Base-by-base conservation (phyloP, 805 yeast genomes). In the Candida taoyuanica region DNA sequence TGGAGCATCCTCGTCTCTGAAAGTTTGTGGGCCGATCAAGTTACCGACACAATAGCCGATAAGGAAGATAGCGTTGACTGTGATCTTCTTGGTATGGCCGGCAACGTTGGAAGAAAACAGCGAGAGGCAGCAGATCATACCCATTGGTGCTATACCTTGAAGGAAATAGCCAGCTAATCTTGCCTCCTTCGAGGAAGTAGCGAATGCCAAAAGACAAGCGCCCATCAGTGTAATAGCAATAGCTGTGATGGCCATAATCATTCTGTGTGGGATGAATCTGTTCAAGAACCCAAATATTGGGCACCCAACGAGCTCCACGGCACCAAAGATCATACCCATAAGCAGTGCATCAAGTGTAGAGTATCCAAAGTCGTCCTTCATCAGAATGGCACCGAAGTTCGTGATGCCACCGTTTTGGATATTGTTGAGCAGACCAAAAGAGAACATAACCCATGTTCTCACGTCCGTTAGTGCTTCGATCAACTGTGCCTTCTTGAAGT, bases 11-110 rank as follows among this genome's bases (percentile, higher is more conserved):
- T 56, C 46, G 0, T 70, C 60, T 43, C 66, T 68, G 63, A 83
- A 84, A 15, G 83, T 69, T 57, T 81, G 87, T 5, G 91, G 87
- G 1, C 89, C 91, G 39, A 80, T 71, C 24, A 82, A 62, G 33
- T 42, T 34, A 26, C 46, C 47, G 23, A 25, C 37, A 31, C 41
- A 36, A 37, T 39, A 43, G 53, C 43, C 47, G n/a, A 43, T 39
- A 17, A 43, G 21, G 37, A 29, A 43, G 19, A 43, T 30, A 24
- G 47, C 47, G 19, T 43, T 43, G n/a, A 34, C 40, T 7, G 43
- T 36, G 14, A 39, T 33, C 39, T 43, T 43, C 41, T 43, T 43
- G 9, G 47, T 43, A 37, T 39, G 47, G 17, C 43, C 47, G 27
- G 47, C 47, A 27, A 36, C 38, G 24, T 43, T 60, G 7, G 64